Percentiles rank a stretch among this genome's conserved stretches.
phyloP scores from a whole-genome alignment of 2,329 filamentous ascomycete genomes.

The Penicillium sp. region DNA sequence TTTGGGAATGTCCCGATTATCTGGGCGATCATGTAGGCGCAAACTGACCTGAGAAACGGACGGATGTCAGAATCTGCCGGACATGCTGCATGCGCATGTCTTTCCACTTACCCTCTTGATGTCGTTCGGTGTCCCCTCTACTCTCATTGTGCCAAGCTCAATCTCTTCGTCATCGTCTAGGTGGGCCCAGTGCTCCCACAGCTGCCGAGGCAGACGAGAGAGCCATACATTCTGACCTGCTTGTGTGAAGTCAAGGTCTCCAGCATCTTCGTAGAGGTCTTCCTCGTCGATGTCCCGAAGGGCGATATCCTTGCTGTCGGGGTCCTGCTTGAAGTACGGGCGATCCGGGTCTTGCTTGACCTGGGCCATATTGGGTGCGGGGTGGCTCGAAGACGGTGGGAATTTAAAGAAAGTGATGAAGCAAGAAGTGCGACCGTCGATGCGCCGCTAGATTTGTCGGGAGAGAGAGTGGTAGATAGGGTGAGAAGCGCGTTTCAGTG shows the following conservation, averaged over 20 bases:
- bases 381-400: not conserved
- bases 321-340: conserved; percentile 42
- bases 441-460: not conserved
- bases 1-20: conserved; percentile 75
- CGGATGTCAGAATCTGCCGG: conserved; percentile 17
- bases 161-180: conserved; percentile 80
- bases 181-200: conserved; percentile 76
- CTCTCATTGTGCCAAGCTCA: conserved; percentile 70
- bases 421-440: not conserved
- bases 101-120: conserved; percentile 45
- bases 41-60: conserved; percentile 59
- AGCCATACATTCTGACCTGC: conserved; percentile 60
- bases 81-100: not conserved
- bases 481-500: not conserved
- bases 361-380: conserved; percentile 29
- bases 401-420: no score
- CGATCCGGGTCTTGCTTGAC: conserved; percentile 44
- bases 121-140: conserved; percentile 56
- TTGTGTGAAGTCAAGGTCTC: conserved; percentile 59
- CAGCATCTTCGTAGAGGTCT: conserved; percentile 67
- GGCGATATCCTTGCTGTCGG: conserved; percentile 39
- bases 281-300: conserved; percentile 54
- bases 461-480: not conserved
- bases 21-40: conserved; percentile 64
- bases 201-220: conserved; percentile 72